These are phyloP conservation scores for Funneliformis mosseae DNA, from an alignment of 192 early-diverging fungal genomes.

Conservation along the genomic window DNA sequence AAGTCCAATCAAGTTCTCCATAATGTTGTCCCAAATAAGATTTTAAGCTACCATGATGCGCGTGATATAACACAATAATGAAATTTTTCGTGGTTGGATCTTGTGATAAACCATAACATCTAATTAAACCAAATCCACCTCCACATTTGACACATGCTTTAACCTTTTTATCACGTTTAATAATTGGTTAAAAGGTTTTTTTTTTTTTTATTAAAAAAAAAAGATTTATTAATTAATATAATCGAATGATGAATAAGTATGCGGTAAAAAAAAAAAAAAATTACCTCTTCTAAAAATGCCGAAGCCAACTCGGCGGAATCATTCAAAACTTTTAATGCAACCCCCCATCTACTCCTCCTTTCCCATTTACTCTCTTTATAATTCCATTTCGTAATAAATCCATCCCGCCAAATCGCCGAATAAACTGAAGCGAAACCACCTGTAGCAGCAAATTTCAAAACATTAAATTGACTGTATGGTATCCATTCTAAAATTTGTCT, in stretches of 20 bases:
- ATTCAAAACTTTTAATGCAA: slow-evolving; percentile 12
- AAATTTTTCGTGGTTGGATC: neutral
- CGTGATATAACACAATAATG: slow-evolving; percentile 24
- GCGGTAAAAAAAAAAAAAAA: neutral
- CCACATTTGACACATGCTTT: slow-evolving; percentile 3
- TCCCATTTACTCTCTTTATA: neutral
- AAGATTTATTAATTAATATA: too few species aligned
- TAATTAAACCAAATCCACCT: neutral
- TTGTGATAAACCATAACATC: slow-evolving; percentile 25
- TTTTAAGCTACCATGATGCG: slow-evolving; percentile 13
- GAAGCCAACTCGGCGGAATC: neutral
- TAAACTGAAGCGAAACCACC: slow-evolving; percentile 26
- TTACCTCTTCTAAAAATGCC: neutral
- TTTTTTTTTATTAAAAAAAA: too few species aligned
- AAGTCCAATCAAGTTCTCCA: slow-evolving; percentile 4
- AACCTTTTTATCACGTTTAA: too few species aligned
- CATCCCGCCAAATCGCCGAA: slow-evolving; percentile 12
- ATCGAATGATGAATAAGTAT: neutral
- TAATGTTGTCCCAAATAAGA: neutral
- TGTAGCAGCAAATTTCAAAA: slow-evolving; percentile 11
- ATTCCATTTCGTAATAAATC: slow-evolving; percentile 4
- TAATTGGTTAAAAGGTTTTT: neutral
- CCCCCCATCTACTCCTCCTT: neutral
- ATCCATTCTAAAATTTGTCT: slow-evolving; percentile 26
- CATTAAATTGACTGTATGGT: slow-evolving; percentile 8